Base-by-base conservation (phyloP, 306 rosid genomes). In the Datisca glomerata region DNA sequence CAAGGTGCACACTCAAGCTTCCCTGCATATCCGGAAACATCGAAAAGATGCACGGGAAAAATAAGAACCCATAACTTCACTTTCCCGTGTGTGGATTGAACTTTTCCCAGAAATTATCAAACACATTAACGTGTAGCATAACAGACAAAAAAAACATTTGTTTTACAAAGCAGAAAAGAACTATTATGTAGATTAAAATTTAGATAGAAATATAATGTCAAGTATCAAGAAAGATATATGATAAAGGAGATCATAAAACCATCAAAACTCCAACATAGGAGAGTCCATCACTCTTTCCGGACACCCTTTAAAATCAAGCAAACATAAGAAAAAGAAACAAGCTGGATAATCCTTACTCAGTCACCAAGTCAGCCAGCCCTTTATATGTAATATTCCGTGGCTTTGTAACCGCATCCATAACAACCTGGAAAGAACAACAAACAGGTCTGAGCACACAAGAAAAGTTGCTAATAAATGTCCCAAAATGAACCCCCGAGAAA, bases 401-500 rank as follows among this genome's bases (percentile, higher is more conserved):
- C 76, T 89, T 77, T 57, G 77, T 89, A 55, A 89, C 91, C 40
- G 95, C 95, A 38, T 84, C 86, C 98, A 84, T 89, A 44, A 89
- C 95, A 73, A 89, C 86, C 95, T 87, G 76, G 59, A 63, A 63
- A 69, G 24, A 43, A 40, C 52, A 36, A 24, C 24, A 40, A 1
- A 54, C 40, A 44, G 36, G 36, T 8, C 28, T 18, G 35, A 69
- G 35, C 23, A 64, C 56, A n/a, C n/a, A n/a, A n/a, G n/a, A n/a
- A n/a, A n/a, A n/a, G n/a, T n/a, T n/a, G n/a, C n/a, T n/a, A n/a
- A n/a, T n/a, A n/a, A n/a, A n/a, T n/a, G n/a, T 27, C 45, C 45
- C 48, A 6, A 14, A 24, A 38, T 43, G 60, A 49, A 40, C 34
- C 37, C 1, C 18, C 41, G 21, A n/a, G 9, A 18, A n/a, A 47